Evolutionary conservation across 768 basidiomycete genomes (phyloP), one percentile per base, ranked within the genome.

Genomic region (Lactarius deliciosus): DNA sequence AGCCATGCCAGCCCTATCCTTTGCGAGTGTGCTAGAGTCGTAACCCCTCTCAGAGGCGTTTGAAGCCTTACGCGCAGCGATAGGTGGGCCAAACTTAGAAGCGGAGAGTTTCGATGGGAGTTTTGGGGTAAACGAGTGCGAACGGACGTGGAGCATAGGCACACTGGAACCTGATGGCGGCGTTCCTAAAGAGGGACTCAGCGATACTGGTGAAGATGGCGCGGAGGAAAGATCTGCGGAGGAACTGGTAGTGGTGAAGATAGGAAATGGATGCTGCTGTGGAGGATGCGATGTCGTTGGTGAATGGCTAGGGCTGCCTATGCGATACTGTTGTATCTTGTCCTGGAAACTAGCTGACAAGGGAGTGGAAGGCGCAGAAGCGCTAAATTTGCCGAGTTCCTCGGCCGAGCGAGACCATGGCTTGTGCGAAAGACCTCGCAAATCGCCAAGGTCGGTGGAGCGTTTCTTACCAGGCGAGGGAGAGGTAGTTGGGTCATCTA

Each of bases 331-430:
- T 47, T 81, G 84, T 69, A 88, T 82, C 72, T 81, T 85, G 61
- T 87, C 83, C 50, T 89, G 86, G 69, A 90, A 79, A 22, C 81
- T 79, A 7, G 81, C 70, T 55, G 83, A 82, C 60, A 82, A 72
- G n/a, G 77, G 77, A 43, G 77, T 71, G 64, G 75, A 75, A 15
- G 70, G 75, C 5, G 74, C 73, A 8, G 74, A 69, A 45, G 74
- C 72, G 16, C 80, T 79, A 58, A 86, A 76, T 73, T 83, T 85
- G 71, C 85, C 82, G 60, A 93, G 81, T 74, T 94, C 91, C 73
- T 93, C 91, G 25, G 85, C 90, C 7, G 90, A 92, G 73, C 80
- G 86, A 30, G 90, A 91, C 91, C 91, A 93, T 15, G 82, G 83
- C 74, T 85, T 88, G 71, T 85, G 82, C 0, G 90, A 89, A 11